Evolutionary conservation across 1,139 yeast genomes (phyloP).

Genomic region (Torulaspora pretoriensis): DNA sequence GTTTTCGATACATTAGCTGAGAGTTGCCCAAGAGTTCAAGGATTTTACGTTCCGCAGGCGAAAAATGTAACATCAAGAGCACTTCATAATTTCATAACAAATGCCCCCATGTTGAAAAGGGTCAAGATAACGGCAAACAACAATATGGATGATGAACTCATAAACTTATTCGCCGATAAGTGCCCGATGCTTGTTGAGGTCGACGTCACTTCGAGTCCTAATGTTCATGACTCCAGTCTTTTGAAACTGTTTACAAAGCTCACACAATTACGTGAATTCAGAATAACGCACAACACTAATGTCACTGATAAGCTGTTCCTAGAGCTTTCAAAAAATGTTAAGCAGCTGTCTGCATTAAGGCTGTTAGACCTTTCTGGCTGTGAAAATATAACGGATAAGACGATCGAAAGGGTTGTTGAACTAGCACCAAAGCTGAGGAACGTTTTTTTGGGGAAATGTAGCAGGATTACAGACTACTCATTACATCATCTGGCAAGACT

Average conservation of each 20-base stretch:
- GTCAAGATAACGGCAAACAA: slow-evolving; percentile 74
- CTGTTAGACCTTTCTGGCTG: slow-evolving; percentile 85
- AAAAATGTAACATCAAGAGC: slow-evolving; percentile 63
- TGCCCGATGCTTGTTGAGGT: slow-evolving; percentile 85
- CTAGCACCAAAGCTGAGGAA: slow-evolving; percentile 84
- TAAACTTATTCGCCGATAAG: slow-evolving; percentile 57
- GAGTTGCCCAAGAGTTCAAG: slow-evolving; percentile 76
- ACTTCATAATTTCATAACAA: slow-evolving; percentile 52
- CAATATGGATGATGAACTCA: slow-evolving; percentile 62
- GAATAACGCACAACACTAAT: slow-evolving; percentile 69
- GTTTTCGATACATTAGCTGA: slow-evolving; percentile 66
- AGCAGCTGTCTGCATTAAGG: slow-evolving; percentile 52
- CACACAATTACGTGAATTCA: slow-evolving; percentile 73
- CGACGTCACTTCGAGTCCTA: slow-evolving; percentile 80
- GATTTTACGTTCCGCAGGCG: slow-evolving; percentile 86
- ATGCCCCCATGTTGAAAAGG: slow-evolving; percentile 75
- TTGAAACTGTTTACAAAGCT: slow-evolving; percentile 59
- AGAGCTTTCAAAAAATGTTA: slow-evolving; percentile 32
- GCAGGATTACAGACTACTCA: slow-evolving; percentile 80
- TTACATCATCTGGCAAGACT: slow-evolving; percentile 65
- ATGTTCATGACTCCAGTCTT: slow-evolving; percentile 61
- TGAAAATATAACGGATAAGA: slow-evolving; percentile 71
- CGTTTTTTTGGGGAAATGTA: slow-evolving; percentile 84
- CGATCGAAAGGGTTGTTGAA: slow-evolving; percentile 66
- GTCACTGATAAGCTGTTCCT: slow-evolving; percentile 51